Percentiles rank a stretch among this genome's conserved stretches.
Evolutionary conservation across 129 eudicot genomes (phyloP).

Genomic region (Cynara cardunculus): DNA sequence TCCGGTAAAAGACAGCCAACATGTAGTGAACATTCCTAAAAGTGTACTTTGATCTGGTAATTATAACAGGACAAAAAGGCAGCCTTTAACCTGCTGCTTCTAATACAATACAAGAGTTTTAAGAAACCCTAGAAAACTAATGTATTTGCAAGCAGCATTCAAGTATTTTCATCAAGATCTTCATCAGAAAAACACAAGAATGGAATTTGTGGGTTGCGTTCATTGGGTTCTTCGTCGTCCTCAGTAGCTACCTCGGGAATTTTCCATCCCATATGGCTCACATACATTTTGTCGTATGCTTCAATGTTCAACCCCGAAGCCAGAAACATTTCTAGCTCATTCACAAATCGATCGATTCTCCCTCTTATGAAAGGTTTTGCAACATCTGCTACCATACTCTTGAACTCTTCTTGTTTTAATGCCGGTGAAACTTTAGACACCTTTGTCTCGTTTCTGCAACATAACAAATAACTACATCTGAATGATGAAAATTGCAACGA

Average conservation of each 20-base stretch:
- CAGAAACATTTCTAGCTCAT: constrained; percentile 71
- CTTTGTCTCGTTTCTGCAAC: constrained; percentile 51
- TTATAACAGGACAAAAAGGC: too few relatives aligned
- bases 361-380: constrained; percentile 65
- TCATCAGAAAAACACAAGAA: constrained; percentile 51
- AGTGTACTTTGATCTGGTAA: too few relatives aligned
- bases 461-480: background rate
- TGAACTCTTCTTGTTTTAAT: constrained; percentile 48
- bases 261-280: constrained; percentile 65
- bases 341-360: constrained; percentile 59
- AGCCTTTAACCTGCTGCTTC: too few relatives aligned
- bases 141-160: constrained; percentile 2
- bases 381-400: constrained; percentile 47
- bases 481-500: background rate
- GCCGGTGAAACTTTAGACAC: constrained; percentile 27
- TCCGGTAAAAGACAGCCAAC: too few relatives aligned
- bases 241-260: constrained; percentile 28
- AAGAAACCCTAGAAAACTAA: background rate
- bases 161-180: constrained; percentile 44
- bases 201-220: constrained; percentile 40
- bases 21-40: too few relatives aligned
- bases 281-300: constrained; percentile 66
- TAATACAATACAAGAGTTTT: background rate
- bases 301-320: constrained; percentile 69
- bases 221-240: constrained; percentile 35